phyloP scores from a whole-genome alignment of 2,329 filamentous ascomycete species.

The Huntiella decipiens region DNA sequence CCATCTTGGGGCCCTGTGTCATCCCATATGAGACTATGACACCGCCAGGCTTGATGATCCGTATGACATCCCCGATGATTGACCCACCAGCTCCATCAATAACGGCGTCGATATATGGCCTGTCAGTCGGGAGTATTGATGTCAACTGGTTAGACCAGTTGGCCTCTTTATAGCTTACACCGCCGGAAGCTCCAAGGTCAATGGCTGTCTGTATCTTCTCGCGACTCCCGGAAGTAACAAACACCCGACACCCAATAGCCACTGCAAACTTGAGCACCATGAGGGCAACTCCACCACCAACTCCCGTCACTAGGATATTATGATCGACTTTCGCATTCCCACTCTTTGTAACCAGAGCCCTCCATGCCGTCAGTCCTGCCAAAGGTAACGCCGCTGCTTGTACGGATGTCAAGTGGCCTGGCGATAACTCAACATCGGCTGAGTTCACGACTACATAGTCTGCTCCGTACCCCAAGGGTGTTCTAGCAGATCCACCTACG shows the following conservation, averaged over 20 bases:
- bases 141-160: slow-evolving; percentile 66
- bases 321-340: slow-evolving; percentile 41
- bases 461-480: slow-evolving; percentile 47
- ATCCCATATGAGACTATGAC: slow-evolving; percentile 81
- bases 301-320: slow-evolving; percentile 75
- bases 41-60: slow-evolving; percentile 61
- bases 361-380: slow-evolving; percentile 74
- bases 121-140: slow-evolving; percentile 40
- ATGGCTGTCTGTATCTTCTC: slow-evolving; percentile 59
- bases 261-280: slow-evolving; percentile 64
- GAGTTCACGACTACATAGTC: slow-evolving; percentile 54
- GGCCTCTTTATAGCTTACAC: slow-evolving; percentile 62
- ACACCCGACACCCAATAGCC: slow-evolving; percentile 58
- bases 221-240: slow-evolving; percentile 55
- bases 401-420: slow-evolving; percentile 47
- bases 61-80: slow-evolving; percentile 48
- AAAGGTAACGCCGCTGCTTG: slow-evolving; percentile 75
- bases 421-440: slow-evolving; percentile 56
- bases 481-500: slow-evolving; percentile 46
- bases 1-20: slow-evolving; percentile 71
- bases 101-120: slow-evolving; percentile 59
- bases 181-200: slow-evolving; percentile 56
- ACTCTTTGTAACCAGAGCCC: slow-evolving; percentile 65
- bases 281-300: slow-evolving; percentile 80
- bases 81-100: slow-evolving; percentile 84